A percentile compares a stretch with the other conserved stretches of the same genome.
These are phyloP conservation scores for Exutisphaerella laricina DNA, from an alignment of 2,329 filamentous ascomycete species.

Conservation along the genomic window DNA sequence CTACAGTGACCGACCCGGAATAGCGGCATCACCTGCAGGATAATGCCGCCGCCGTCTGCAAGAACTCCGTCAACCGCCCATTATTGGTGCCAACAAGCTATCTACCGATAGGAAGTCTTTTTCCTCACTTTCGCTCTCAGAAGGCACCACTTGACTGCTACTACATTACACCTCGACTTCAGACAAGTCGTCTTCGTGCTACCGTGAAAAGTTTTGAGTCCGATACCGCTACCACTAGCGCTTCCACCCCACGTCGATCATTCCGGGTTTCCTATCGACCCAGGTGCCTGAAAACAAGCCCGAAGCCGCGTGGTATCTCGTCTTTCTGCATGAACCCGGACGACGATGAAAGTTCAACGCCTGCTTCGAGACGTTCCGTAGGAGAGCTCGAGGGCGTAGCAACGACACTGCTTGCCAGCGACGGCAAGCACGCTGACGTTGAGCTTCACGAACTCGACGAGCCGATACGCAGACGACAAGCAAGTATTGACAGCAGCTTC, in stretches of 20 bases:
- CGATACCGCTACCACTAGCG: conserved; percentile 10
- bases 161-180: neutral
- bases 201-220: neutral
- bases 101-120: neutral
- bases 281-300: neutral
- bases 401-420: conserved; percentile 23
- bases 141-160: too few relatives aligned
- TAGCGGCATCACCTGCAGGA: conserved; percentile 10
- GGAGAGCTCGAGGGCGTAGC: conserved; percentile 25
- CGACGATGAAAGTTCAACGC: conserved; percentile 2
- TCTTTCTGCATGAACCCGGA: conserved; percentile 12
- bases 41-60: conserved; percentile 5
- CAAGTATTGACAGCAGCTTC: conserved; percentile 6
- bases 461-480: conserved; percentile 9
- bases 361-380: conserved; percentile 6
- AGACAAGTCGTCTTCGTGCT: neutral
- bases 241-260: conserved; percentile 5
- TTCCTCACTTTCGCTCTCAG: too few relatives aligned
- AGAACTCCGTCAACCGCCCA: neutral
- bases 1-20: too few relatives aligned
- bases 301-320: too few relatives aligned
- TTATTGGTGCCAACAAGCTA: neutral
- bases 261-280: neutral
- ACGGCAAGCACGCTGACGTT: conserved; percentile 19
- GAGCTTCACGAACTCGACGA: conserved; percentile 17